Evolutionary conservation across 2,329 filamentous ascomycete genomes (phyloP), one percentile per base, ranked within the genome.

Genomic region (Epichloe scottii): DNA sequence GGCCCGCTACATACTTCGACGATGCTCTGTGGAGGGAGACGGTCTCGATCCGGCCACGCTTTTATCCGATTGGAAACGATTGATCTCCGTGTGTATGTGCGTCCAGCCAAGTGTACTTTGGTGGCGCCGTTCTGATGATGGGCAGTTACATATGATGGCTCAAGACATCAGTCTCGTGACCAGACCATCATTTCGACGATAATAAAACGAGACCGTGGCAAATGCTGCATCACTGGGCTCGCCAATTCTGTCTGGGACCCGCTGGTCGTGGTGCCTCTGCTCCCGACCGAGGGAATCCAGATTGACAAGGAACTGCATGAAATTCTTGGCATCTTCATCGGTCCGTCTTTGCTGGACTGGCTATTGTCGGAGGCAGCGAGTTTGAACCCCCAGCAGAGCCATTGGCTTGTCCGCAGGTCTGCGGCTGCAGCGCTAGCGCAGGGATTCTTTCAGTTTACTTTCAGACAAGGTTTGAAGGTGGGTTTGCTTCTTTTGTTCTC

Each of bases 331-430:
- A 17, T 23, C 33, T 48, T 40, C 39, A n/a, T 48, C 5, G 50
- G 46, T n/a, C 3, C 48, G 5, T 26, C 42, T 5, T 14, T 45
- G 17, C 43, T 34, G n/a, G 45, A 53, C 42, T 51, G 51, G 53
- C 1, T 49, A 0, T 33, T 51, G 15, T 51, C 45, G 33, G 33
- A 55, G 12, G 41, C 45, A 19, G 37, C 37, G 17, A 43, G 15
- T n/a, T 44, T 37, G 21, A 40, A 47, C 10, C 41, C 41, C 15
- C 45, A 52, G 26, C 46, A 38, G 38, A 56, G 50, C 39, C 50
- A 56, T 48, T 59, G 56, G 56, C 56, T 58, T 55, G 53, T 59
- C 21, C 58, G 54, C 39, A 58, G 52, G 46, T 59, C 58, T 39
- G 58, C 54, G 21, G 53, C 57, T 23, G 49, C 44, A 19, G 55